A percentile compares a stretch with the other conserved stretches of the same genome.
Evolutionary conservation across 139 green algal species (phyloP).

Genomic region (Tetraselmis striata): DNA sequence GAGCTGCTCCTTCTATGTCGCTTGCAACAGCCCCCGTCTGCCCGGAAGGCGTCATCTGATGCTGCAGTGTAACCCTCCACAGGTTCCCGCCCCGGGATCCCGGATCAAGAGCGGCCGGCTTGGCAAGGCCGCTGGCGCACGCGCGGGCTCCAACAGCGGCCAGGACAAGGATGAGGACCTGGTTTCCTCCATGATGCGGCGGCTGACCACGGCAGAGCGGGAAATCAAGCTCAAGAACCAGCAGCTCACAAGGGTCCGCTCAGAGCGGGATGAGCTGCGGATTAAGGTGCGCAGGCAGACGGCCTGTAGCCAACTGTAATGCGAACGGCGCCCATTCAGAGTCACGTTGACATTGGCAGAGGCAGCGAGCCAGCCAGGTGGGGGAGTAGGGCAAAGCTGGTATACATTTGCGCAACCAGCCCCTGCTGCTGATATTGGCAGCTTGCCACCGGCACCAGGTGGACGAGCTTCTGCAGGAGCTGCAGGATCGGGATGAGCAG

Average conservation of each 20-base stretch:
- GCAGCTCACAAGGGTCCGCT: background rate
- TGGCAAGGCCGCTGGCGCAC: background rate
- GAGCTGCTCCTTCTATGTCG: too few relatives aligned
- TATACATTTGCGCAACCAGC: too few relatives aligned
- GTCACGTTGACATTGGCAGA: too few relatives aligned
- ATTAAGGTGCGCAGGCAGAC: background rate
- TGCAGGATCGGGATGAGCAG: background rate
- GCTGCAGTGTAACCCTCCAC: background rate
- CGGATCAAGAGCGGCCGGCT: background rate
- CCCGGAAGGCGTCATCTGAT: too few relatives aligned
- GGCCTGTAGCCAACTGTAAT: too few relatives aligned
- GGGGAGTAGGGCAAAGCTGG: too few relatives aligned
- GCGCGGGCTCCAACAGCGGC: too few relatives aligned
- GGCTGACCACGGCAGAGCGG: background rate
- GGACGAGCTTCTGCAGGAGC: background rate
- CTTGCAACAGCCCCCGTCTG: too few relatives aligned
- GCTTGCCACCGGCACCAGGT: too few relatives aligned
- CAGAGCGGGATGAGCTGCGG: background rate
- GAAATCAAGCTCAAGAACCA: background rate
- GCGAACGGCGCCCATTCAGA: too few relatives aligned
- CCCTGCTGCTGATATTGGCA: too few relatives aligned
- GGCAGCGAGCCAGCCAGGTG: too few relatives aligned
- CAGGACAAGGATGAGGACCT: background rate
- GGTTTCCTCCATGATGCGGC: background rate
- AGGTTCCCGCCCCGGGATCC: background rate